These are phyloP conservation scores for Pyronema omphalodes DNA, from an alignment of 495 filamentous ascomycete genomes.

Conservation along the genomic window DNA sequence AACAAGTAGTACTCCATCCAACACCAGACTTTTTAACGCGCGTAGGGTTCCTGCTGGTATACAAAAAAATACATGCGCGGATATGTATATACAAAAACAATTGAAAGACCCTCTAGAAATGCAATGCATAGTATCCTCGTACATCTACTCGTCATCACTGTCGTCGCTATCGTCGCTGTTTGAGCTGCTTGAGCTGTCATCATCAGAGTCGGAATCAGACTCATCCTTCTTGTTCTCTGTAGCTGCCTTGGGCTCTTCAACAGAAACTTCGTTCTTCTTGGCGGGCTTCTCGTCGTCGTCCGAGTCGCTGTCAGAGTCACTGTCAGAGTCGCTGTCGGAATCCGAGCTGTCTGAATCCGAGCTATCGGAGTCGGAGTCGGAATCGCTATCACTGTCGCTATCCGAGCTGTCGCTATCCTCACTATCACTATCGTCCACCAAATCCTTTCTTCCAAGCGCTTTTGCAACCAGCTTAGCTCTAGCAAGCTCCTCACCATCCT, in stretches of 20 bases:
- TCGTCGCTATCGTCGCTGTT: no score
- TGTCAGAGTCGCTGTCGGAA: background rate
- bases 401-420: background rate
- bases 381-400: background rate
- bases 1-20: no score
- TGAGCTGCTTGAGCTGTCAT: no score
- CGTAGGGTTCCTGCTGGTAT: no score
- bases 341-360: no score
- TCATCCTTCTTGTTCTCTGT: no score
- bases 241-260: background rate
- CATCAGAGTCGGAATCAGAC: no score
- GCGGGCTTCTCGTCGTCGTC: background rate
- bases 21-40: no score
- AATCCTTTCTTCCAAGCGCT: constrained; percentile 16
- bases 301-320: background rate
- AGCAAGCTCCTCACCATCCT: background rate
- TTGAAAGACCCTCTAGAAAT: background rate
- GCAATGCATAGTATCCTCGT: no score
- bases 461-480: constrained; percentile 23
- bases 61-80: no score
- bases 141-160: background rate
- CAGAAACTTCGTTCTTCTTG: constrained; percentile 1
- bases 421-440: constrained; percentile 7
- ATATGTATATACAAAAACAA: no score
- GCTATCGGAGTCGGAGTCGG: background rate